Conservation (phyloP, 2,329 filamentous ascomycete genomes). For the Geosmithia morbida region DNA sequence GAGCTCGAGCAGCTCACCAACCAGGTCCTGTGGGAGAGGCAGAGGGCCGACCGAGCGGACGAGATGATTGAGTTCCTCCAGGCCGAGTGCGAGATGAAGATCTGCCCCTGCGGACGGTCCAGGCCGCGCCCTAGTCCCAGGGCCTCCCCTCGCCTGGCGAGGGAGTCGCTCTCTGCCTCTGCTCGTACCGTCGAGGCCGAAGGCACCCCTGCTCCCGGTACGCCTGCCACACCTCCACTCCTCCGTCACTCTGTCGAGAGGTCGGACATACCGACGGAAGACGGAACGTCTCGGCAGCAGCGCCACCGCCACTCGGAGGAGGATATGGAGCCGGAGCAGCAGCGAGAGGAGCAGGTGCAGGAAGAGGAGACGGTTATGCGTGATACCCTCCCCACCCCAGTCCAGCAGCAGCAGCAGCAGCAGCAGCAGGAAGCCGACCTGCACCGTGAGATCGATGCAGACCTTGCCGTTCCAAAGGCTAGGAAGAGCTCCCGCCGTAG, state of each 20-base stretch:
- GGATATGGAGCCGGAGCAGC: not conserved
- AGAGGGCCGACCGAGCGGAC: conserved; percentile 52
- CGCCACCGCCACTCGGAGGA: not conserved
- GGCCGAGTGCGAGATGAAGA: conserved; percentile 56
- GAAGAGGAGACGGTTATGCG: not conserved
- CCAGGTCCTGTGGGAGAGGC: conserved; percentile 42
- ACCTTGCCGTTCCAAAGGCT: conserved; percentile 14
- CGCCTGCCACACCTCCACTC: not conserved
- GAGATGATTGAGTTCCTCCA: conserved; percentile 66
- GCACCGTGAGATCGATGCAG: conserved; percentile 2
- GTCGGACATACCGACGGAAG: not conserved
- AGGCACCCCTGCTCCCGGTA: not conserved
- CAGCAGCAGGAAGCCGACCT: conserved; percentile 1
- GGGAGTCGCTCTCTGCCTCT: not conserved
- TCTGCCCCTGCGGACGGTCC: conserved; percentile 41
- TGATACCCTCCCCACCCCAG: not conserved
- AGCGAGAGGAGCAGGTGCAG: not conserved
- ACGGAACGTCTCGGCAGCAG: not conserved
- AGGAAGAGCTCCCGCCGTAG: conserved; percentile 29
- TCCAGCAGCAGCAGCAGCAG: not conserved
- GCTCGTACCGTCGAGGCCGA: not conserved
- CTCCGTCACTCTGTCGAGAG: not conserved
- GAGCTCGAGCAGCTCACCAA: conserved; percentile 42
- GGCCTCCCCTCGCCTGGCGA: not conserved
- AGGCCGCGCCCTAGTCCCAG: conserved; percentile 2